Evolutionary conservation across 441 rosid species (phyloP).

Genomic region (Pelargonium myrrhifolium): DNA sequence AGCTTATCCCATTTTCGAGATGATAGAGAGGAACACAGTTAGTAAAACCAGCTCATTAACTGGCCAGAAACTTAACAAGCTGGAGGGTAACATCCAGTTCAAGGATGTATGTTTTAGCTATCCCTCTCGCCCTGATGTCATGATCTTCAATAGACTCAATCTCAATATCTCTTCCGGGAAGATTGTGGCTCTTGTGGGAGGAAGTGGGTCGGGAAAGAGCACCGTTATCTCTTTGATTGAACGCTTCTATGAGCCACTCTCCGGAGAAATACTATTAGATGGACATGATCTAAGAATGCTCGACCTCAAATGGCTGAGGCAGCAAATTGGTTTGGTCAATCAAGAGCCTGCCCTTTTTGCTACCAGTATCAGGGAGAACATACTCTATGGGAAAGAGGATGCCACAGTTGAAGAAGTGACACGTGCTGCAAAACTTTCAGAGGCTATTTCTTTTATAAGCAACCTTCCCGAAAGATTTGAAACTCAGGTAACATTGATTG

Average conservation of each 20-base stretch:
- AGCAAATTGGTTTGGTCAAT: conserved; percentile 82
- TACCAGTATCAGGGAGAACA: conserved; percentile 71
- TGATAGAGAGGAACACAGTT: conserved; percentile 40
- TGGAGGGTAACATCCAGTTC: conserved; percentile 48
- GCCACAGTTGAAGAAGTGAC: conserved; percentile 63
- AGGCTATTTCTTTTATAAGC: conserved; percentile 68
- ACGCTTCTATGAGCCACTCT: conserved; percentile 56
- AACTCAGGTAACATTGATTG: conserved; percentile 58
- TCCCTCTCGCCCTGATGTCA: conserved; percentile 44
- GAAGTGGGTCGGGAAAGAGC: conserved; percentile 69
- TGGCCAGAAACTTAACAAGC: conserved; percentile 21
- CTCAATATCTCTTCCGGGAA: conserved; percentile 55
- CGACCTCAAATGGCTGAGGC: conserved; percentile 81
- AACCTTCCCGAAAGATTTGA: conserved; percentile 91
- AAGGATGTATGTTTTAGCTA: conserved; percentile 41
- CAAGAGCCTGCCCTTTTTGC: conserved; percentile 96
- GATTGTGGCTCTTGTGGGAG: conserved; percentile 52
- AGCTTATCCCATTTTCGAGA: conserved; percentile 45
- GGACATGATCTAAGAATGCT: conserved; percentile 41
- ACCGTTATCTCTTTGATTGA: conserved; percentile 48
- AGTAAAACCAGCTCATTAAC: conserved; percentile 24
- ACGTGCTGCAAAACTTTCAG: conserved; percentile 82
- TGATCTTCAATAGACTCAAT: conserved; percentile 46
- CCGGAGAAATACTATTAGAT: conserved; percentile 25
- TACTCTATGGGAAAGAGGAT: conserved; percentile 78